Evolutionary conservation across 805 yeast genomes (phyloP).

Genomic region (Candida multigemmis): DNA sequence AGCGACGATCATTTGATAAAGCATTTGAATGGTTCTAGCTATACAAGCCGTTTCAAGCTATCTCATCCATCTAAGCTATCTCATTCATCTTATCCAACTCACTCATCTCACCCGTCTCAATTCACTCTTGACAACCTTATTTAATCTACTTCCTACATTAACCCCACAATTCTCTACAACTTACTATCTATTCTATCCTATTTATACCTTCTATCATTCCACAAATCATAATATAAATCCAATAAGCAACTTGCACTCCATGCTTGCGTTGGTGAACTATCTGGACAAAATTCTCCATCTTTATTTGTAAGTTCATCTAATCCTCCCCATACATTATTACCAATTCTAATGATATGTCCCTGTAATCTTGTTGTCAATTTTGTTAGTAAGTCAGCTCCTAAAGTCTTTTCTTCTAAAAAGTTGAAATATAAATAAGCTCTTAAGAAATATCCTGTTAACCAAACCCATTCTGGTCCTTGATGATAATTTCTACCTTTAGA

Average conservation of each 20-base stretch:
- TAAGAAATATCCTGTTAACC: constrained; percentile 82
- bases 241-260: constrained; percentile 88
- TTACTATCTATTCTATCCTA: neutral
- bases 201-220: constrained; percentile 11
- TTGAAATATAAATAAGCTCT: constrained; percentile 64
- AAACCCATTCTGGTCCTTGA: constrained; percentile 99
- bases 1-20: too few species aligned
- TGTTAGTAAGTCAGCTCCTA: constrained; percentile 47
- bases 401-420: constrained; percentile 32
- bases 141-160: neutral
- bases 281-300: constrained; percentile 71
- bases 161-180: neutral
- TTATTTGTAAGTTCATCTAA: constrained; percentile 86
- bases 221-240: constrained; percentile 67
- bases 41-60: too few species aligned
- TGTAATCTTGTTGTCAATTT: constrained; percentile 44
- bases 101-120: too few species aligned
- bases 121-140: too few species aligned
- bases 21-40: too few species aligned
- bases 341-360: constrained; percentile 63
- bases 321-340: constrained; percentile 85
- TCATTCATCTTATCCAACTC: too few species aligned
- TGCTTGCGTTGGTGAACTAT: constrained; percentile 94
- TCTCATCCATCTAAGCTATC: too few species aligned
- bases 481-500: constrained; percentile 95